phyloP scores from a whole-genome alignment of 75 land plant genomes.

The Ceratopteris richardii region DNA sequence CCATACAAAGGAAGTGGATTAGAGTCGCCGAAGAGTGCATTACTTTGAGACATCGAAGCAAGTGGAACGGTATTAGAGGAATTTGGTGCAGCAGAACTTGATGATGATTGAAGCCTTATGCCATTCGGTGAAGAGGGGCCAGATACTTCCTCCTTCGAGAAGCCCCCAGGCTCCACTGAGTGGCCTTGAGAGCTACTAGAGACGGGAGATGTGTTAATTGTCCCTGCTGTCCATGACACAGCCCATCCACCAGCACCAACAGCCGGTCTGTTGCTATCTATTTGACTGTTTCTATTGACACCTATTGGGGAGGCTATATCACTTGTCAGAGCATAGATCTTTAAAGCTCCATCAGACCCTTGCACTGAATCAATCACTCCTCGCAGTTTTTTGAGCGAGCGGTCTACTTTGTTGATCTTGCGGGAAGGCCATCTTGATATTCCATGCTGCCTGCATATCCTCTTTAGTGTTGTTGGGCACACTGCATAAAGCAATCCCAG shows the following conservation, averaged over 20 bases:
- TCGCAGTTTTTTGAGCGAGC: slow-evolving; percentile 35
- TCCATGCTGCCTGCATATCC: slow-evolving; percentile 54
- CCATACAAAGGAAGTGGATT: too few relatives aligned
- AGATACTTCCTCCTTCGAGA: background rate
- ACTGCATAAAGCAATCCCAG: slow-evolving; percentile 28
- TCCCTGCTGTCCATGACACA: too few relatives aligned
- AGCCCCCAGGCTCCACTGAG: background rate
- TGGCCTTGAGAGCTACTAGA: too few relatives aligned
- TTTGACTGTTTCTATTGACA: slow-evolving; percentile 3
- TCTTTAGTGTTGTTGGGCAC: slow-evolving; percentile 46
- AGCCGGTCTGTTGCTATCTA: too few relatives aligned
- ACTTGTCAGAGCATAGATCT: slow-evolving; percentile 19
- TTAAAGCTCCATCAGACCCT: slow-evolving; percentile 32
- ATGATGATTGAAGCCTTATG: too few relatives aligned
- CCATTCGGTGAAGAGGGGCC: background rate
- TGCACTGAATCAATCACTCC: slow-evolving; percentile 49
- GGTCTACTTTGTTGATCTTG: slow-evolving; percentile 42
- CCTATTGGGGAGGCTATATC: slow-evolving; percentile 26
- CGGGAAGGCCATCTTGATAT: slow-evolving; percentile 58
- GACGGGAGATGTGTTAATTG: too few relatives aligned
- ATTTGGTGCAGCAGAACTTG: too few relatives aligned
- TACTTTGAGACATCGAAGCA: too few relatives aligned
- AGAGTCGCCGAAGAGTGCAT: too few relatives aligned
- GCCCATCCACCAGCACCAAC: too few relatives aligned
- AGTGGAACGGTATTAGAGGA: too few relatives aligned